Base-by-base conservation (phyloP, 1,284 basidiomycete species). In the Ustilago tritici region DNA sequence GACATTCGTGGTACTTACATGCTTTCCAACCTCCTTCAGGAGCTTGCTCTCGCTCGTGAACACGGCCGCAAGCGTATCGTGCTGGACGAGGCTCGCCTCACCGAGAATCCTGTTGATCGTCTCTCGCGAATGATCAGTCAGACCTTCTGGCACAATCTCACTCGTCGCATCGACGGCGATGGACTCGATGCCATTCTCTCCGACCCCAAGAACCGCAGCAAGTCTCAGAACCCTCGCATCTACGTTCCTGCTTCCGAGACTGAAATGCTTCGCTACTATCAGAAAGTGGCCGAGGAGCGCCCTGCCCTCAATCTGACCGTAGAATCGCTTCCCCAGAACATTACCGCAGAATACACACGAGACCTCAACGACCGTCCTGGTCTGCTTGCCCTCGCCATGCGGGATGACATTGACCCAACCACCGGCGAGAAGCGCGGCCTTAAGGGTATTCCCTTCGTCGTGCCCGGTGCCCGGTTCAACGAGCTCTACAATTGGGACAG, bases 11-110 rank as follows among this genome's bases (percentile, higher is more conserved):
- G 85, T 50, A 85, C 83, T 8, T 86, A 99, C 88, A 98, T 98
- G 96, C 90, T 99, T 47, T 98, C 96, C 12, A 99, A 98, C 87
- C 91, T 99, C n/a, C 89, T 99, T 34, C 97, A 99, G 89, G 96
- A 99, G 87, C 92, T 99, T 49, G 97, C 96, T 0, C 91, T 99
- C 35, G 96, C 96, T n/a, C 91, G 93, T 14, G 95, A 98, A 85
- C 94, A 95, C 86, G 93, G 93, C 63, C 90, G 95, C 62, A 96
- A 96, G 87, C 93, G 94, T 40, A 97, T 99, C 85, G 93, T 99
- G 14, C 91, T 99, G n/a, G 95, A 98, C 82, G 96, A 99, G 87
- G 92, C 95, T 19, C 92, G 95, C 69, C 89, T 99, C 61, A 94
- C 94, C 0, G 96, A 99, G 88, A 98, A 98, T 86, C 97, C 96